A percentile compares a stretch with the other conserved stretches of the same genome.
phyloP scores from a whole-genome alignment of 108 stramenopile species.

The Craspedostauros australis region DNA sequence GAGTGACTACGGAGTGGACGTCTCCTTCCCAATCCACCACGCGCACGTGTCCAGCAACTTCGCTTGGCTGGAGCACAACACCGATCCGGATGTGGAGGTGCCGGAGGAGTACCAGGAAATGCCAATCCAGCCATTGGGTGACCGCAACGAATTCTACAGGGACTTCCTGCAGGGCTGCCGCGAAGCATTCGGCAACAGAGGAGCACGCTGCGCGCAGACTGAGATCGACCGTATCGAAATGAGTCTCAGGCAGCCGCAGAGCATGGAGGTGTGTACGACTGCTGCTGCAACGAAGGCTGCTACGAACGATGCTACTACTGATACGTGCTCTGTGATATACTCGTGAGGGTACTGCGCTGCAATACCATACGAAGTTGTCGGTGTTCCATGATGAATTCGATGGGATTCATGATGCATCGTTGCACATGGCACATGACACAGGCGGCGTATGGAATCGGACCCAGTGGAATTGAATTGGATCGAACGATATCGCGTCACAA shows the following conservation, averaged over 20 bases:
- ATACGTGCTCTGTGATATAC: too few relatives aligned
- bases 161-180: conserved; percentile 49
- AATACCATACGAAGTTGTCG: conserved; percentile 47
- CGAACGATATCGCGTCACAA: too few relatives aligned
- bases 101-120: conserved; percentile 51
- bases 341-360: too few relatives aligned
- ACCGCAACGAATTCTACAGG: conserved; percentile 47
- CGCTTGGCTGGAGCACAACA: conserved; percentile 77
- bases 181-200: conserved; percentile 41
- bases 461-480: too few relatives aligned
- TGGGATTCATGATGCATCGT: conserved; percentile 13
- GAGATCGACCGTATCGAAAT: conserved; percentile 77
- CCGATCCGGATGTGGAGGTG: conserved; percentile 27
- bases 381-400: neutral
- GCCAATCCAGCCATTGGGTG: conserved; percentile 59
- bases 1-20: conserved; percentile 70
- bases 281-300: too few relatives aligned
- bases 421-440: neutral
- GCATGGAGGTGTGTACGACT: too few relatives aligned
- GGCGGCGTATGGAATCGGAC: too few relatives aligned
- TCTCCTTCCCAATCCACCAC: conserved; percentile 80
- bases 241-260: conserved; percentile 63
- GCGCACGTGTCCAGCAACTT: conserved; percentile 53
- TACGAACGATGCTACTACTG: too few relatives aligned
- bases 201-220: conserved; percentile 33